Base-by-base conservation (phyloP, 208 protist species). In the Wallacemonas sp. region DNA sequence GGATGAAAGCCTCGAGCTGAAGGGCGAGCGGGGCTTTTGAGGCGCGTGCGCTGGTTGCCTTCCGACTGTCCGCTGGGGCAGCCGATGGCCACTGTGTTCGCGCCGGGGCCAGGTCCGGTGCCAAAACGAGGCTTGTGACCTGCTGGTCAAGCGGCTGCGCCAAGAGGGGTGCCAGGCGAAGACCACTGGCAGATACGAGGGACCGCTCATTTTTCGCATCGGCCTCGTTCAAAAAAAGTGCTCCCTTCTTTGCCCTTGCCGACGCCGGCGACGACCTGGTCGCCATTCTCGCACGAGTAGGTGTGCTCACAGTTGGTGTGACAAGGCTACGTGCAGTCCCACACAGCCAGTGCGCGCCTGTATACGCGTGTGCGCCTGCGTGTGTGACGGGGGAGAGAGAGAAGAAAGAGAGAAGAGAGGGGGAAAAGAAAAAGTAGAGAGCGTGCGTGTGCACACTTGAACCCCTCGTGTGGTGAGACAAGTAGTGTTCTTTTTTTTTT, bases 1-100 rank as follows among this genome's bases (percentile, higher is more conserved):
- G 73, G 36, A 96, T 78, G 62, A 91, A 96, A 1, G 82, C 88
- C 71, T 96, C 87, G 16, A 96, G 74, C 70, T 94, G 85, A 28
- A 93, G 65, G 1, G 91, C 78, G 8, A 96, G 64, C 29, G 91
- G 91, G 0, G 84, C 76, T 63, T 82, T 91, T 11, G 85, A 88
- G 22, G 44, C 55, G 26, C 52, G 52, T 18, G 52, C 52, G 32
- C 38, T 59, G n/a, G 52, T 41, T 25, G 52, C 31, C 32, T 59
- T 59, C 10, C 52, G 52, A 33, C 12, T 42, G 31, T 59, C 52
- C 12, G 67, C 42, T 26, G 67, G 22, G 16, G 67, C 48, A 18
- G 29, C 41, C 1, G 42, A 50, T 3, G 64, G 45, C 39, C 52
- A 61, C 31, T 67, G 7, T 31, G 52, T 36, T 25, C 64, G 49